Conservation (phyloP, 2,329 filamentous ascomycete genomes). For the Aspergillus flavus region DNA sequence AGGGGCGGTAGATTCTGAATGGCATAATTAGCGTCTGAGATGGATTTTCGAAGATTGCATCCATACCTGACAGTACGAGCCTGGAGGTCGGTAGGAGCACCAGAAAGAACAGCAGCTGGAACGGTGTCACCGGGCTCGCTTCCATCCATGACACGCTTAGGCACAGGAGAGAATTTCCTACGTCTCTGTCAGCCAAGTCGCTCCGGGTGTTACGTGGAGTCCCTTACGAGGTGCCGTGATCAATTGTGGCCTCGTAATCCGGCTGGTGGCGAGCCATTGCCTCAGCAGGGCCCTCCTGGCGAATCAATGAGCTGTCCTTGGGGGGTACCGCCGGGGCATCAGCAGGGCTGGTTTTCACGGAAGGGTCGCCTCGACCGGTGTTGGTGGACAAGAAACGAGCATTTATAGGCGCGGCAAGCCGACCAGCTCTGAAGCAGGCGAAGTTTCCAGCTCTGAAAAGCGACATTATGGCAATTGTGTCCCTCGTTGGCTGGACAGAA, state of each 20-base stretch:
- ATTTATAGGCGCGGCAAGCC: slow-evolving; percentile 36
- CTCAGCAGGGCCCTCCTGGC: slow-evolving; percentile 53
- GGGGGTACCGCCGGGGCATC: slow-evolving; percentile 46
- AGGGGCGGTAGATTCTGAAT: slow-evolving; percentile 81
- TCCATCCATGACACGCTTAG: slow-evolving; percentile 86
- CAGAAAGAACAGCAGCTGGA: slow-evolving; percentile 84
- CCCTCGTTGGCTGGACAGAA: slow-evolving; percentile 19
- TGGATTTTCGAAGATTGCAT: not conserved
- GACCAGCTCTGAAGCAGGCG: slow-evolving; percentile 36
- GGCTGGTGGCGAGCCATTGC: slow-evolving; percentile 68
- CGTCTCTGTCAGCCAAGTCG: slow-evolving; percentile 28
- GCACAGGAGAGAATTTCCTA: slow-evolving; percentile 88
- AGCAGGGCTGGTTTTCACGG: slow-evolving; percentile 53
- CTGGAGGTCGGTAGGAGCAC: slow-evolving; percentile 90
- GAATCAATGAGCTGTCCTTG: slow-evolving; percentile 51
- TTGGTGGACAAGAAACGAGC: slow-evolving; percentile 44
- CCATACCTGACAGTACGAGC: slow-evolving; percentile 87
- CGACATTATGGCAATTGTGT: slow-evolving; percentile 58
- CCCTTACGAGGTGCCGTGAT: slow-evolving; percentile 87
- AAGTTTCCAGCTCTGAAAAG: slow-evolving; percentile 60
- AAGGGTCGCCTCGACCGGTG: slow-evolving; percentile 51
- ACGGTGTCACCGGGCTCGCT: slow-evolving; percentile 76
- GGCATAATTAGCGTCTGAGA: slow-evolving; percentile 16
- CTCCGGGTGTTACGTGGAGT: slow-evolving; percentile 6
- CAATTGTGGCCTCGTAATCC: slow-evolving; percentile 77